Conservation (phyloP, 2,329 filamentous ascomycete species). For the Nannizziopsis barbatae region DNA sequence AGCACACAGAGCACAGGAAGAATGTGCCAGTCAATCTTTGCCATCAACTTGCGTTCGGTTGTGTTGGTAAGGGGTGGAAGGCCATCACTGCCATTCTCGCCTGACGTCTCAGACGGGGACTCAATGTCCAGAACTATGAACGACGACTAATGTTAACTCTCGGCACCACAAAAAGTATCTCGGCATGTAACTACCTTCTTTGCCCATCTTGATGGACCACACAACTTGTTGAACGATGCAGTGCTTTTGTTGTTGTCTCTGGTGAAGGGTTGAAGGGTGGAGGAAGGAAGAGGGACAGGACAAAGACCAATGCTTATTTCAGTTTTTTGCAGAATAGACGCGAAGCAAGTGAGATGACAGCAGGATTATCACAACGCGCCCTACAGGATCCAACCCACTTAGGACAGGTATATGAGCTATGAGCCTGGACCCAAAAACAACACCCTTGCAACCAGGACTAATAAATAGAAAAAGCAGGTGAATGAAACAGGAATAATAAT, state of each 20-base stretch:
- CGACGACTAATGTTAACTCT: background rate
- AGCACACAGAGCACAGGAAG: conserved; percentile 63
- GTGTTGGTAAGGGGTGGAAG: conserved; percentile 23
- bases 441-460: background rate
- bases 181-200: conserved; percentile 4
- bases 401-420: too few species aligned
- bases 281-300: background rate
- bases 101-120: conserved; percentile 8
- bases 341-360: too few species aligned
- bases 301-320: background rate
- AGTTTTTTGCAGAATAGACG: too few species aligned
- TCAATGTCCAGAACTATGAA: conserved; percentile 2
- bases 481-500: background rate
- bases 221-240: background rate
- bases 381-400: too few species aligned
- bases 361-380: too few species aligned
- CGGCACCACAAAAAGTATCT: background rate
- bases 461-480: too few species aligned
- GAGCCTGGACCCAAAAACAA: too few species aligned
- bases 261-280: too few species aligned
- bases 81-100: conserved; percentile 7
- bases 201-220: conserved; percentile 2
- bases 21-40: conserved; percentile 59
- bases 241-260: too few species aligned
- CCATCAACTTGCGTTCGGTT: conserved; percentile 52